phyloP scores from a whole-genome alignment of 2,329 filamentous ascomycete genomes.

The Xylariaceae sp. region DNA sequence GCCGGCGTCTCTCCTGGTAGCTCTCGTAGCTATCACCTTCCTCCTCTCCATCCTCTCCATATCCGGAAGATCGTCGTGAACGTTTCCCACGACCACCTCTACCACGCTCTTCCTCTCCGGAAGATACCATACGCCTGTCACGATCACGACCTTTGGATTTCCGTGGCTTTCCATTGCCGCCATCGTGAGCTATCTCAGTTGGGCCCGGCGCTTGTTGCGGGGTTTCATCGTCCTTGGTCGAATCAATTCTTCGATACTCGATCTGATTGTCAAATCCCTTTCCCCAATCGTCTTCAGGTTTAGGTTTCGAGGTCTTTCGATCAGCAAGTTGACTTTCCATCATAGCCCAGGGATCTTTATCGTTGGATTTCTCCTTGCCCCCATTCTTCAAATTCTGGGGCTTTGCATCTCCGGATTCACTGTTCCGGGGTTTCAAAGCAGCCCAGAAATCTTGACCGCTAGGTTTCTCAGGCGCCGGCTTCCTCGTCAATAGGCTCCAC shows the following conservation, averaged over 20 bases:
- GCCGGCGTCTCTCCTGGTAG: constrained; percentile 46
- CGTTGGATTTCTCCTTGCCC: constrained; percentile 1
- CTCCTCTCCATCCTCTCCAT: constrained; percentile 34
- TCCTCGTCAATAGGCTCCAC: constrained; percentile 26
- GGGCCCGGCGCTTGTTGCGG: background rate
- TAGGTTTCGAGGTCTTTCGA: background rate
- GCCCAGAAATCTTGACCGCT: constrained; percentile 25
- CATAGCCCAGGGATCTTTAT: constrained; percentile 12
- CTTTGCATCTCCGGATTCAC: background rate
- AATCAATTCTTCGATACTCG: background rate
- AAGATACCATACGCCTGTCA: constrained; percentile 4
- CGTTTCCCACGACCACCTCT: constrained; percentile 15
- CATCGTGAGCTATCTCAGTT: background rate
- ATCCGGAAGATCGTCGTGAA: constrained; percentile 6
- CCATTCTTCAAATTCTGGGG: background rate
- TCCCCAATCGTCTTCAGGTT: constrained; percentile 27
- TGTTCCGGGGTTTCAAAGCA: constrained; percentile 2
- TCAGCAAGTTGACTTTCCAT: background rate
- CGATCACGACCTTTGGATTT: background rate
- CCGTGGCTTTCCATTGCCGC: background rate
- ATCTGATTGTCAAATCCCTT: constrained; percentile 16
- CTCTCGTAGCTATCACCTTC: constrained; percentile 36
- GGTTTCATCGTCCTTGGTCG: background rate
- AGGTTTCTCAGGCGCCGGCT: constrained; percentile 12
- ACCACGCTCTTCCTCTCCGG: constrained; percentile 10